These are phyloP conservation scores for Salvia miltiorrhiza DNA, from an alignment of 257 asterid species.

Conservation along the genomic window DNA sequence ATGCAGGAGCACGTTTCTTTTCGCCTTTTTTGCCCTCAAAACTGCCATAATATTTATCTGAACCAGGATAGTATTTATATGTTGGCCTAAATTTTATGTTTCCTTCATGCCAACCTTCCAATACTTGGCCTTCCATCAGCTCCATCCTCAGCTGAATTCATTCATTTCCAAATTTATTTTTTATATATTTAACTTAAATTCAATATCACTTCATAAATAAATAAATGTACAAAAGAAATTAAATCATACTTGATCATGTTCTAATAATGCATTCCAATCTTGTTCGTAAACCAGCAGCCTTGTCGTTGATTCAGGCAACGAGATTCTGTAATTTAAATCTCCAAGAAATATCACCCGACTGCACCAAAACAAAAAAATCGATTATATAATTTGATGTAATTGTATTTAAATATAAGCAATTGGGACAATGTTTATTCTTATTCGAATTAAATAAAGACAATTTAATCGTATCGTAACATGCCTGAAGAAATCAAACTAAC, in stretches of 20 bases:
- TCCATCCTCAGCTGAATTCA: constrained; percentile 44
- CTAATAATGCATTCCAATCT: constrained; percentile 46
- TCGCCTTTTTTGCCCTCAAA: constrained; percentile 31
- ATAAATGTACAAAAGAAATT: neutral
- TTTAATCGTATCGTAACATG: neutral
- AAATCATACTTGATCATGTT: constrained; percentile 54
- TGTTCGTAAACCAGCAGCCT: constrained; percentile 37
- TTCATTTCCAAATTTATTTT: too few species aligned
- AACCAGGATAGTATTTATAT: constrained; percentile 48
- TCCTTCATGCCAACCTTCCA: constrained; percentile 66
- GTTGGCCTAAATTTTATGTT: constrained; percentile 59
- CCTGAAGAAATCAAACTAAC: neutral
- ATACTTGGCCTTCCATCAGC: constrained; percentile 51
- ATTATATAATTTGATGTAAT: too few species aligned
- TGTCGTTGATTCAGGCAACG: constrained; percentile 52
- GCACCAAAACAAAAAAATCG: constrained; percentile 28
- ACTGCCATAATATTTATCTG: constrained; percentile 48
- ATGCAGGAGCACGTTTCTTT: constrained; percentile 67
- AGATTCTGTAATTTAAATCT: constrained; percentile 63
- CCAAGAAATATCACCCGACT: constrained; percentile 64
- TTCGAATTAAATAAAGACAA: neutral
- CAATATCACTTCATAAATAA: neutral
- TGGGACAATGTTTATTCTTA: neutral
- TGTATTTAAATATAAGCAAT: constrained; percentile 12
- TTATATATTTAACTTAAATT: too few species aligned